Conservation (phyloP, 164 flowering plant genomes). For the Vitis riparia region DNA sequence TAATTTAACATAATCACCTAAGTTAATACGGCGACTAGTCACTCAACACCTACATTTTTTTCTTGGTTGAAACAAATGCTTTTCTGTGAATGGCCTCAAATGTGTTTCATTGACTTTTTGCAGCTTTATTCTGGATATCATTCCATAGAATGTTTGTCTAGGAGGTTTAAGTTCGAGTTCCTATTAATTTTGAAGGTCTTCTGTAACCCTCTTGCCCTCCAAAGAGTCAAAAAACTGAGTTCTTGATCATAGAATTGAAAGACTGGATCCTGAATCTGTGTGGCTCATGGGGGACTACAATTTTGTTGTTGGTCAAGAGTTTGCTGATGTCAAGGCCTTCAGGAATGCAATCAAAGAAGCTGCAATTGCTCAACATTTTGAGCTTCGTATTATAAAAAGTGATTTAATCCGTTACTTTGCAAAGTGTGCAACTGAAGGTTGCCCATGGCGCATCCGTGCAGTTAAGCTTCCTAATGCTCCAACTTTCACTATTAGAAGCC, state of each 20-base stretch:
- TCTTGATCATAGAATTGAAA: not conserved
- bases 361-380: slow-evolving; percentile 88
- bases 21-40: not conserved
- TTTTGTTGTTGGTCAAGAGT: slow-evolving; percentile 77
- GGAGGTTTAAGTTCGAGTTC: not conserved
- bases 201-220: not conserved
- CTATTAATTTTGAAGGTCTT: not conserved
- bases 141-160: not conserved
- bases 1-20: not conserved
- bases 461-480: slow-evolving; percentile 76
- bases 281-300: slow-evolving; percentile 47
- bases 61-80: not conserved
- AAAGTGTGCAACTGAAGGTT: slow-evolving; percentile 80
- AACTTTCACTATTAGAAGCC: slow-evolving; percentile 73
- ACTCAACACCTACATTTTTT: not conserved
- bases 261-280: not conserved
- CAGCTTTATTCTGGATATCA: not conserved
- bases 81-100: not conserved
- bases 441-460: slow-evolving; percentile 93
- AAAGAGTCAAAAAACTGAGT: not conserved
- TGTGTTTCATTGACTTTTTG: not conserved
- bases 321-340: slow-evolving; percentile 79
- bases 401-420: slow-evolving; percentile 79
- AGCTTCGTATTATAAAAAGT: slow-evolving; percentile 73
- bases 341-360: slow-evolving; percentile 78